Evolutionary conservation across 192 early-diverging fungal genomes (phyloP), one percentile per base, ranked within the genome.

Genomic region (Obelidium mucronatum): DNA sequence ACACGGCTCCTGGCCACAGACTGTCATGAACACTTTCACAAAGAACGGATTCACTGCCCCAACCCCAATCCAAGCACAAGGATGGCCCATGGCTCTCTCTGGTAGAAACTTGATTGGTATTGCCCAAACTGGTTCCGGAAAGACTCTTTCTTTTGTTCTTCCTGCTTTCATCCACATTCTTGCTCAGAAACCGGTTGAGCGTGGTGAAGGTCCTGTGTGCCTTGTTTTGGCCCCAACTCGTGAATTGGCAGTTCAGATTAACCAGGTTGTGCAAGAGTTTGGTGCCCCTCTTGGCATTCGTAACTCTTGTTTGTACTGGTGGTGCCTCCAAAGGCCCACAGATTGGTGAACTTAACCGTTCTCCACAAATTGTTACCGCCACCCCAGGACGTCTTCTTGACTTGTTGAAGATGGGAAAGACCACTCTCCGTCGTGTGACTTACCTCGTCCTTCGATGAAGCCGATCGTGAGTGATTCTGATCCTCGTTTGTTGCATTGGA

Each of bases 381-480:
- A 98, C 97, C 19, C 97, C 97, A 17, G 97, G 97, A 40, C 91
- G 97, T 51, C 86, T 98, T 74, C 81, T 97, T 33, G 97, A 98
- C 85, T 77, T 98, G 51, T 79, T 95, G 11, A 91, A 95, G 79
- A 91, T 93, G 70, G 88, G 93, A 66, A 86, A 86, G 60, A 87
- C 92, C 54, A 91, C 93, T 68, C 84, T 97, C 69, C 84, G 86
- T 39, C 85, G 94, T 61, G 93, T 96, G 39, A 98, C 95, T 0
- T 96, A 96, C 80, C 78, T 98, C 83, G 95, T 98, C 2, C 89
- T 98, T 31, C n/a, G 97, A 98, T 80, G 97, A 97, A 84, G 96
- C 95, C 39, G 97, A 98, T 84, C 91, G 95, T 73, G 95, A 96
- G 94, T 82, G n/a, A n/a, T n/a, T n/a, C n/a, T n/a, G n/a, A n/a